These are phyloP conservation scores for Bothriochloa decipiens DNA, from an alignment of 176 grass and related monocot species.

Conservation along the genomic window DNA sequence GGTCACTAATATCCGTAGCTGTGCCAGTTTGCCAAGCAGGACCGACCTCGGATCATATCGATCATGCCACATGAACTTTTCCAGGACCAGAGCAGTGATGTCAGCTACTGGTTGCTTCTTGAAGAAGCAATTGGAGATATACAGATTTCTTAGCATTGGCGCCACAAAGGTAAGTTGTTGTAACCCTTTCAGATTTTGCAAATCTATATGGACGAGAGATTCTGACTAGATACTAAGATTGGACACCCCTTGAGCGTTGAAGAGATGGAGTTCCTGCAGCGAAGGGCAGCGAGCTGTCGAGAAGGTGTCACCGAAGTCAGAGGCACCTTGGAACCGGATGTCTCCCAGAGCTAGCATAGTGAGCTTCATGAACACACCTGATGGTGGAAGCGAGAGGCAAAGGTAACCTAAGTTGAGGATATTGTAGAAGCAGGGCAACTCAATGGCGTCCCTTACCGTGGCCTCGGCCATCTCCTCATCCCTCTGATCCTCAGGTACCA, in stretches of 20 bases:
- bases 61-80: not conserved
- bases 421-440: constrained; percentile 19
- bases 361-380: constrained; percentile 7
- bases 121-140: not conserved
- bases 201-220: not conserved
- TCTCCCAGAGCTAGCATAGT: not conserved
- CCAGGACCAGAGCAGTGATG: not conserved
- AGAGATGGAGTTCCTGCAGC: not conserved
- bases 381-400: not conserved
- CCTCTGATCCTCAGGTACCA: not conserved
- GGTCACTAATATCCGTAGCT: not conserved
- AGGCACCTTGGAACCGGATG: not conserved
- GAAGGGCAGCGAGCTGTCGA: not conserved
- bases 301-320: not conserved
- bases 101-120: not conserved
- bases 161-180: constrained; percentile 8
- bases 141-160: not conserved
- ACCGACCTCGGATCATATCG: not conserved
- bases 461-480: too few species aligned
- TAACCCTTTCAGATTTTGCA: not conserved
- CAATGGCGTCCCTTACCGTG: not conserved
- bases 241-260: not conserved
- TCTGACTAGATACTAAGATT: not conserved
- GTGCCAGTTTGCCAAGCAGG: not conserved
- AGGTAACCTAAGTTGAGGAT: not conserved